Conservation (phyloP, 1,284 basidiomycete genomes). For the Moesziomyces sp. region DNA sequence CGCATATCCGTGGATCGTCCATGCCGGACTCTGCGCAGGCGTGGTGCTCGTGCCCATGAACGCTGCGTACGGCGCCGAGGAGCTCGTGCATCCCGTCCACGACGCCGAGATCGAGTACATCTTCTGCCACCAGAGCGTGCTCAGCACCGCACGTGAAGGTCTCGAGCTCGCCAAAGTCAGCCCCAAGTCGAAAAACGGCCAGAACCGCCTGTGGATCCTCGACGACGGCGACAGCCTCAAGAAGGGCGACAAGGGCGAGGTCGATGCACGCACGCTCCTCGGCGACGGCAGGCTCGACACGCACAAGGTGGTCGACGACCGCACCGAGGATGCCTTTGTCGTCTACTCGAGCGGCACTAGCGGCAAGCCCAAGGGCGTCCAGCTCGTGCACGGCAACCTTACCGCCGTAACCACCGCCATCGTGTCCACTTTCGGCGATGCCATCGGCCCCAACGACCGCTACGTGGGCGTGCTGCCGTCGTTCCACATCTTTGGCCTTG, state of each 20-base stretch:
- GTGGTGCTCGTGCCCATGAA: constrained; percentile 58
- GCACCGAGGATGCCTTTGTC: constrained; percentile 51
- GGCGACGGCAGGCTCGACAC: constrained; percentile 37
- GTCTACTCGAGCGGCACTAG: constrained; percentile 64
- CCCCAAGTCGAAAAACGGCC: constrained; percentile 35
- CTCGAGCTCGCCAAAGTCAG: constrained; percentile 42
- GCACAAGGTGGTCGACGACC: constrained; percentile 45
- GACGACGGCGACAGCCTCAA: constrained; percentile 58
- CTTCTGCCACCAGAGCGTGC: constrained; percentile 51
- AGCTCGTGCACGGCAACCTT: constrained; percentile 62
- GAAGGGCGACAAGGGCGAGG: constrained; percentile 46
- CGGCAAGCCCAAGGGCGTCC: constrained; percentile 65
- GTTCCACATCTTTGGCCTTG: constrained; percentile 69
- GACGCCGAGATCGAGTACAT: constrained; percentile 57
- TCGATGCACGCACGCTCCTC: constrained; percentile 47
- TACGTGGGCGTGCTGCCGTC: constrained; percentile 57
- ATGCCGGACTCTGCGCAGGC: constrained; percentile 54
- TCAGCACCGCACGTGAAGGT: constrained; percentile 47
- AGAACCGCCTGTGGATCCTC: constrained; percentile 58
- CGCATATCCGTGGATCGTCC: constrained; percentile 50
- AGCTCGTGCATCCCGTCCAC: constrained; percentile 58
- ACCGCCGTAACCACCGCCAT: constrained; percentile 51
- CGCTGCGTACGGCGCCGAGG: constrained; percentile 60
- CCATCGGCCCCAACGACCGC: constrained; percentile 41
- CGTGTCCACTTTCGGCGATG: constrained; percentile 21